Conservation (phyloP, 1,284 basidiomycete genomes). For the Cryptococcus sp. region DNA sequence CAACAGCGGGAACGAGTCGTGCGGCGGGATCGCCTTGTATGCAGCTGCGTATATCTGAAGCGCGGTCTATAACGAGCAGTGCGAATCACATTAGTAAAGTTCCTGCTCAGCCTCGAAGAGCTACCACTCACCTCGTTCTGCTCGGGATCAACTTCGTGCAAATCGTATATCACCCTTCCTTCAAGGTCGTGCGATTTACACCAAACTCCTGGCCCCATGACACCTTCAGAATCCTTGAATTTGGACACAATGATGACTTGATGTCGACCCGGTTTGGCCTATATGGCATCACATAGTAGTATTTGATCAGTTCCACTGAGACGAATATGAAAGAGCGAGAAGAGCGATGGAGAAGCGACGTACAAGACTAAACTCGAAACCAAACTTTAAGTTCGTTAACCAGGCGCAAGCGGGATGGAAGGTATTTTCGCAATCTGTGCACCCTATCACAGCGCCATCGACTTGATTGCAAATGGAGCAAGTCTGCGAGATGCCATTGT, state of each 20-base stretch:
- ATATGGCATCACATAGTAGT: neutral
- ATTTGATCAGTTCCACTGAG: neutral
- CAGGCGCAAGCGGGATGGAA: slow-evolving; percentile 92
- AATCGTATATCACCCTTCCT: slow-evolving; percentile 69
- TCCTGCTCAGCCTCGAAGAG: neutral
- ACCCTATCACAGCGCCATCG: slow-evolving; percentile 79
- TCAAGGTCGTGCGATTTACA: slow-evolving; percentile 74
- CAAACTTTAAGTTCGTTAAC: slow-evolving; percentile 76
- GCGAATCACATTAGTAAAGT: slow-evolving; percentile 4
- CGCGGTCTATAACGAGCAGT: slow-evolving; percentile 62
- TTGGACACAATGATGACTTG: slow-evolving; percentile 67
- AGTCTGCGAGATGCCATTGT: slow-evolving; percentile 42
- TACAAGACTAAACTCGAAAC: slow-evolving; percentile 84
- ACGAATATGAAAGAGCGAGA: neutral
- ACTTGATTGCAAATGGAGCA: slow-evolving; percentile 63
- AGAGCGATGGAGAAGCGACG: slow-evolving; percentile 42
- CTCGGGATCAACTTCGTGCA: slow-evolving; percentile 77
- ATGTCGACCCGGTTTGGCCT: slow-evolving; percentile 71
- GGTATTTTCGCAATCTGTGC: slow-evolving; percentile 74
- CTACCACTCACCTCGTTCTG: slow-evolving; percentile 50
- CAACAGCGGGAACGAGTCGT: slow-evolving; percentile 74
- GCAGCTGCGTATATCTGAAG: slow-evolving; percentile 78
- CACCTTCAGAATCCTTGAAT: slow-evolving; percentile 84
- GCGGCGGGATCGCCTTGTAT: slow-evolving; percentile 72
- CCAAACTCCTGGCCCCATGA: slow-evolving; percentile 75